A percentile compares a stretch with the other conserved stretches of the same genome.
These are phyloP conservation scores for Penicillium alfredii DNA, from an alignment of 495 filamentous ascomycete genomes.

Conservation along the genomic window DNA sequence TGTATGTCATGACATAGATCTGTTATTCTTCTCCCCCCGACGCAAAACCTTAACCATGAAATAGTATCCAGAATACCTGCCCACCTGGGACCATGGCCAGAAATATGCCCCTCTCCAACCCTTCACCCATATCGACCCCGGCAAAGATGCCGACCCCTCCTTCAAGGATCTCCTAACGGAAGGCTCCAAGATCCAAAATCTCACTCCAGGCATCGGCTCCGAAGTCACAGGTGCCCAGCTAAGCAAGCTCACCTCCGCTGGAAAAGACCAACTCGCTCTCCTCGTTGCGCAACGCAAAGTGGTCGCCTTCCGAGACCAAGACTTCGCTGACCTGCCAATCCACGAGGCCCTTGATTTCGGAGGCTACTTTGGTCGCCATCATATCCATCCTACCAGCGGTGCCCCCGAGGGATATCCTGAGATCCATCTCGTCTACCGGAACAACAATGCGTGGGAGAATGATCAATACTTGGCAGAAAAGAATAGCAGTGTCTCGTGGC, in stretches of 20 bases:
- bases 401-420: conserved; percentile 66
- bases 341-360: conserved; percentile 63
- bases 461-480: conserved; percentile 56
- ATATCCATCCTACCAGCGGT: conserved; percentile 77
- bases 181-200: conserved; percentile 38
- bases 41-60: background rate
- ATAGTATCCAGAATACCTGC: conserved; percentile 23
- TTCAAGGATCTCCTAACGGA: conserved; percentile 60
- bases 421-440: conserved; percentile 72
- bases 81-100: conserved; percentile 19
- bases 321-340: conserved; percentile 71
- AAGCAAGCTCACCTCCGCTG: conserved; percentile 55
- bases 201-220: conserved; percentile 70
- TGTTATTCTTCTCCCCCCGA: no score
- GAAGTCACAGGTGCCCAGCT: conserved; percentile 75
- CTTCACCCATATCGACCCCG: conserved; percentile 68
- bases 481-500: conserved; percentile 70
- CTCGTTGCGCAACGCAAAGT: conserved; percentile 75
- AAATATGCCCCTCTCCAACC: conserved; percentile 59
- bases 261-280: conserved; percentile 76
- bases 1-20: conserved; percentile 7
- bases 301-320: conserved; percentile 73
- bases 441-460: conserved; percentile 53
- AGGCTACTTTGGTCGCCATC: conserved; percentile 72
- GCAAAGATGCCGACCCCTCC: conserved; percentile 60